A percentile compares a stretch with the other conserved stretches of the same genome.
Evolutionary conservation across 345 rosid species (phyloP).

Genomic region (Moringa oleifera): DNA sequence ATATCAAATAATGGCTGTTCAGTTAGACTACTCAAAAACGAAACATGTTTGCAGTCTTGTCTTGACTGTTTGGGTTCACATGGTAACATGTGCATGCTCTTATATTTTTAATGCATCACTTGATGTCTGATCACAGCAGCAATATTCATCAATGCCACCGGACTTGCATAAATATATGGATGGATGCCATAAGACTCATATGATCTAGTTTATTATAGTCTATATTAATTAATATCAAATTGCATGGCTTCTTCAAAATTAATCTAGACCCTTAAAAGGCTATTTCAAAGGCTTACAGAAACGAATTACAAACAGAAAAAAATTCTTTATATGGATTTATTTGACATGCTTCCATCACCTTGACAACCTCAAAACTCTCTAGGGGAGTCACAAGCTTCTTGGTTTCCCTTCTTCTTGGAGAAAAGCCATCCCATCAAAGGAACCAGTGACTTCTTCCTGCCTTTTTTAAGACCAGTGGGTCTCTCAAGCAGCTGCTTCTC

Average conservation of each 20-base stretch:
- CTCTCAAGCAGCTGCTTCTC: conserved; percentile 23
- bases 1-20: too few relatives aligned
- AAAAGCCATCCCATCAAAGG: conserved; percentile 53
- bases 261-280: too few relatives aligned
- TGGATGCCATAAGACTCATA: too few relatives aligned
- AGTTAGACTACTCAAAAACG: not conserved
- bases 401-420: conserved; percentile 37
- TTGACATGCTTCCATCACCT: too few relatives aligned
- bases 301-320: too few relatives aligned
- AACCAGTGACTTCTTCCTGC: conserved; percentile 30
- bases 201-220: too few relatives aligned
- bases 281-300: too few relatives aligned
- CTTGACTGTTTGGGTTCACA: conserved; percentile 10
- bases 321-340: too few relatives aligned
- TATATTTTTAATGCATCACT: conserved; percentile 9
- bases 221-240: too few relatives aligned
- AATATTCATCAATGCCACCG: conserved; percentile 12
- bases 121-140: conserved; percentile 4
- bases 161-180: not conserved
- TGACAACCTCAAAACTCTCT: not conserved
- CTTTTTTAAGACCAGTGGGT: conserved; percentile 25
- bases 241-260: too few relatives aligned
- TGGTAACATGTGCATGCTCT: conserved; percentile 16
- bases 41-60: not conserved
- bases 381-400: not conserved